These are phyloP conservation scores for Tympanopsis confertula DNA, from an alignment of 2,329 filamentous ascomycete genomes.

Conservation along the genomic window DNA sequence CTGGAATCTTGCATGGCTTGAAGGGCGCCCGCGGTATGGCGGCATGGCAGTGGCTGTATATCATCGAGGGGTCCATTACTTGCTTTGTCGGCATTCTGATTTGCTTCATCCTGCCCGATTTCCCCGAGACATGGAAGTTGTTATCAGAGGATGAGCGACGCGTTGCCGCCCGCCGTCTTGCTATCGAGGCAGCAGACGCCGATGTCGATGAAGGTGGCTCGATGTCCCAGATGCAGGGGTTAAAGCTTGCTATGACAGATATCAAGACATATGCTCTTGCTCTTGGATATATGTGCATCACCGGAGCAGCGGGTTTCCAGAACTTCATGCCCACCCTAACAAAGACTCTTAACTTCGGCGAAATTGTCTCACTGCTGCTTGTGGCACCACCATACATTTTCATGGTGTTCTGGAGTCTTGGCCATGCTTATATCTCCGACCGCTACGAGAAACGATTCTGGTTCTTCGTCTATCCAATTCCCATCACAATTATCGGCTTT, in stretches of 20 bases:
- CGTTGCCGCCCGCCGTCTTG: conserved; percentile 32
- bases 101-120: conserved; percentile 14
- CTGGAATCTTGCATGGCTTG: conserved; percentile 21
- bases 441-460: conserved; percentile 31
- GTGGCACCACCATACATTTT: conserved; percentile 41
- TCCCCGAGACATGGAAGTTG: conserved; percentile 28
- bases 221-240: conserved; percentile 32
- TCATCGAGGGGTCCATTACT: conserved; percentile 3
- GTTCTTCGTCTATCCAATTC: conserved; percentile 39
- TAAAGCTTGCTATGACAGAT: conserved; percentile 37
- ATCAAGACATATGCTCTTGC: conserved; percentile 34
- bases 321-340: conserved; percentile 44
- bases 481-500: conserved; percentile 35
- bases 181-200: conserved; percentile 34
- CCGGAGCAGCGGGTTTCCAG: conserved; percentile 36
- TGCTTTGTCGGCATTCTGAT: conserved; percentile 12
- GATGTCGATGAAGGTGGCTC: conserved; percentile 33
- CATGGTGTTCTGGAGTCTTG: conserved; percentile 33
- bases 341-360: conserved; percentile 25
- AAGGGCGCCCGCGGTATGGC: conserved; percentile 17
- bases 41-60: conserved; percentile 22
- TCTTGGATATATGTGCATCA: conserved; percentile 33
- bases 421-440: conserved; percentile 30
- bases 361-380: conserved; percentile 34
- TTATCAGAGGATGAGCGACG: conserved; percentile 28